phyloP scores from a whole-genome alignment of 805 yeast genomes.

The Candida quercuum region DNA sequence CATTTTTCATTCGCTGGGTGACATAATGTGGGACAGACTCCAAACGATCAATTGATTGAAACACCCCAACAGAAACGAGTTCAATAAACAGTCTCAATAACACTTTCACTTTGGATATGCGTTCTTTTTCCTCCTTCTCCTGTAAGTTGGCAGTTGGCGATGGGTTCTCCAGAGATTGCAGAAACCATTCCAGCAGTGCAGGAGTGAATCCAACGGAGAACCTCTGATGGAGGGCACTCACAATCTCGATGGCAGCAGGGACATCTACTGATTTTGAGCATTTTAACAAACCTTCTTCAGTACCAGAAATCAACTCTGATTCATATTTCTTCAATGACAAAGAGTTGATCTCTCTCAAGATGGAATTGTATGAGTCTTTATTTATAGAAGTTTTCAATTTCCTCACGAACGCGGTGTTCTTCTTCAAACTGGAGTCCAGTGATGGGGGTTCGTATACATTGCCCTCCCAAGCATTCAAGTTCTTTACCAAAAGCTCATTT shows the following conservation, averaged over 20 bases:
- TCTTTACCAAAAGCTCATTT: slow-evolving; percentile 8
- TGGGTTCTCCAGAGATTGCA: slow-evolving; percentile 35
- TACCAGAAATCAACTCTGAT: slow-evolving; percentile 58
- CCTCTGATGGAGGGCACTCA: slow-evolving; percentile 73
- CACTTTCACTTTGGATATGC: slow-evolving; percentile 38
- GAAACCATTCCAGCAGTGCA: slow-evolving; percentile 35
- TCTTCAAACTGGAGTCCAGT: slow-evolving; percentile 73
- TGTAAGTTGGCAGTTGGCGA: slow-evolving; percentile 18
- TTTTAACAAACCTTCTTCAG: slow-evolving; percentile 55
- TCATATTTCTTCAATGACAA: slow-evolving; percentile 70
- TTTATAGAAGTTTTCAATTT: slow-evolving; percentile 55
- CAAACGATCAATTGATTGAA: slow-evolving; percentile 39
- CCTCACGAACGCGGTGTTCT: slow-evolving; percentile 74
- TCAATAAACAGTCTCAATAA: slow-evolving; percentile 52
- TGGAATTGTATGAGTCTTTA: slow-evolving; percentile 40
- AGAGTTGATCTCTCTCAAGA: slow-evolving; percentile 56
- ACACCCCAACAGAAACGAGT: slow-evolving; percentile 51
- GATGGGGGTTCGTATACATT: slow-evolving; percentile 10
- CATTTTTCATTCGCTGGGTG: slow-evolving; percentile 26
- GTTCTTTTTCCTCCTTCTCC: slow-evolving; percentile 40
- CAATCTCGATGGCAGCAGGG: slow-evolving; percentile 57
- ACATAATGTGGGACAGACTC: slow-evolving; percentile 42
- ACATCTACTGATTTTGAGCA: slow-evolving; percentile 53
- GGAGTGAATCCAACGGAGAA: slow-evolving; percentile 53
- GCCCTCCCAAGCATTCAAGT: slow-evolving; percentile 19